Evolutionary conservation across 495 filamentous ascomycete genomes (phyloP).

Genomic region (Penicillium malachiteum): DNA sequence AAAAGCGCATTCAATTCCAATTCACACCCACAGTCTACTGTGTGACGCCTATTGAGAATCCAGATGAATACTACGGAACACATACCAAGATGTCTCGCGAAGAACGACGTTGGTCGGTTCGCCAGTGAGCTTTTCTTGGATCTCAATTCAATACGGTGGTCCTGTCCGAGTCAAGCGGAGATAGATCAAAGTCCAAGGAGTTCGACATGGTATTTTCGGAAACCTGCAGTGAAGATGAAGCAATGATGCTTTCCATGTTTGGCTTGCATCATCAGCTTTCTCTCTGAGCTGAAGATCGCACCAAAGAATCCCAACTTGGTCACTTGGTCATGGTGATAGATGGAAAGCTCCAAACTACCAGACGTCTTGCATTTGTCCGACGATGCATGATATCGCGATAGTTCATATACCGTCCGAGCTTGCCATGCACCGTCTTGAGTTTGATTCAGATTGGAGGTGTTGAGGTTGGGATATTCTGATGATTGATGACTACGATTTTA

Average conservation of each 20-base stretch:
- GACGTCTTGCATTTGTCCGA: not conserved
- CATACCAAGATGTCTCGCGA: slow-evolving; percentile 51
- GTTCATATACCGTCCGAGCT: too few species aligned
- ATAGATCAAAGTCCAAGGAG: too few species aligned
- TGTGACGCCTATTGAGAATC: slow-evolving; percentile 52
- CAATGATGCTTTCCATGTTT: too few species aligned
- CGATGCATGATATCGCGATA: not conserved
- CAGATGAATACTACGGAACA: slow-evolving; percentile 53
- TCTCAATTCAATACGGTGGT: slow-evolving; percentile 3
- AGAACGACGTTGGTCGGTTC: slow-evolving; percentile 48
- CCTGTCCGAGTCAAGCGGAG: not conserved
- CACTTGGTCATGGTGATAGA: too few species aligned
- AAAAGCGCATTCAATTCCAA: slow-evolving; percentile 49
- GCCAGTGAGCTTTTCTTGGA: slow-evolving; percentile 25
- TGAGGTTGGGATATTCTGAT: slow-evolving; percentile 36
- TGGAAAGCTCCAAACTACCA: not conserved
- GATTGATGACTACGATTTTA: slow-evolving; percentile 20
- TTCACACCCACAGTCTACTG: slow-evolving; percentile 50
- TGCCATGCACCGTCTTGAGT: not conserved
- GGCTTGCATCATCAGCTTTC: not conserved
- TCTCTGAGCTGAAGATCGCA: not conserved
- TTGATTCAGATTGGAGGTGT: slow-evolving; percentile 15
- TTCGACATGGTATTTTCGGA: too few species aligned
- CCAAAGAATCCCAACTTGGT: too few species aligned
- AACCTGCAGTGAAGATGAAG: too few species aligned